Conservation (phyloP, 192 early-diverging fungal genomes). For the Rhizoclosmatium sp. region DNA sequence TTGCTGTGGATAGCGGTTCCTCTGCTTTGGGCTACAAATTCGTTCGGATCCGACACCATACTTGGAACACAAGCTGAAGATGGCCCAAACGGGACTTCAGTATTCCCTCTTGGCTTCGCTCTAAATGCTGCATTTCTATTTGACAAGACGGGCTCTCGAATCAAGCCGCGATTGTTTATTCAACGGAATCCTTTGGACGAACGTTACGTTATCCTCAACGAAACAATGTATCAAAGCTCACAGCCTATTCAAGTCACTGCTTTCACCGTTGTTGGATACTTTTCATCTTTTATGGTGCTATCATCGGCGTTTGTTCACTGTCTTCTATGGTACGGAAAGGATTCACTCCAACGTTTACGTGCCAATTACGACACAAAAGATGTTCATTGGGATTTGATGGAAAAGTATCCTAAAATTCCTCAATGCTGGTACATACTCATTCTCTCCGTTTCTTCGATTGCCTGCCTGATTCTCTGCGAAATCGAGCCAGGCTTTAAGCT, state of each 20-base stretch:
- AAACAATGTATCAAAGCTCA: slow-evolving; percentile 6
- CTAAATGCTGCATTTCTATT: slow-evolving; percentile 16
- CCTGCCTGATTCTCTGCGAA: background rate
- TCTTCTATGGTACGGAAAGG: slow-evolving; percentile 63
- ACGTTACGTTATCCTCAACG: slow-evolving; percentile 8
- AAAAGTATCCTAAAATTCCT: slow-evolving; percentile 41
- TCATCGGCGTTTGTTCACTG: slow-evolving; percentile 67
- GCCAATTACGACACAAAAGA: slow-evolving; percentile 32
- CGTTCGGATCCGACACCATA: slow-evolving; percentile 25
- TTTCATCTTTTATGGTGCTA: slow-evolving; percentile 55
- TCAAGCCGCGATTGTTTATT: background rate
- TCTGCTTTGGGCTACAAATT: slow-evolving; percentile 19
- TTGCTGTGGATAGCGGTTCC: slow-evolving; percentile 40
- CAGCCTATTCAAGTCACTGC: slow-evolving; percentile 31
- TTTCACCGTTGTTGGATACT: slow-evolving; percentile 37
- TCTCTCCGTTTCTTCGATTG: slow-evolving; percentile 1
- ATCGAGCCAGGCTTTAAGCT: slow-evolving; percentile 24
- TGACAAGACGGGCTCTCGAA: slow-evolving; percentile 17
- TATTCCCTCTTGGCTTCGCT: slow-evolving; percentile 9
- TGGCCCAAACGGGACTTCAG: slow-evolving; percentile 24
- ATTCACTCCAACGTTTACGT: slow-evolving; percentile 12
- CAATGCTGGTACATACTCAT: slow-evolving; percentile 37
- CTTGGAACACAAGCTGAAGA: slow-evolving; percentile 15
- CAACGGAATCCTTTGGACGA: slow-evolving; percentile 19
- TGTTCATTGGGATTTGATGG: slow-evolving; percentile 37